Evolutionary conservation across 805 yeast genomes (phyloP), one percentile per base, ranked within the genome.

Genomic region (Teunomyces cretensis): DNA sequence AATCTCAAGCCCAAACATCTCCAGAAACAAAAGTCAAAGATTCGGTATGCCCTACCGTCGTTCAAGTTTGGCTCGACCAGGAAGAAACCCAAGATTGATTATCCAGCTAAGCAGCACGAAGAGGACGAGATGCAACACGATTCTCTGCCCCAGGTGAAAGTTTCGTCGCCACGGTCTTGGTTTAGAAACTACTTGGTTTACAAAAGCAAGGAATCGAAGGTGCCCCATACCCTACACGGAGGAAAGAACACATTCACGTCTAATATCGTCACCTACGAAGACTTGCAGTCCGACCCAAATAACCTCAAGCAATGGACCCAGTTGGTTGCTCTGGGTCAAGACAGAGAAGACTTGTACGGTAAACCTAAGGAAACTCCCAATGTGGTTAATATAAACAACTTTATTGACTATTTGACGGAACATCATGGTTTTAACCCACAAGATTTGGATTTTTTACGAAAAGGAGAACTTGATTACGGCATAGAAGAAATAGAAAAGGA

Each of bases 401-500:
- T 70, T 46, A 58, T 61, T 11, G 55, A 57, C 5, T 70, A 60
- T 47, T 56, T 69, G 47, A 61, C 65, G 6, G 44, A 38, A 12
- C 50, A 52, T 26, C 59, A 67, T 39, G 66, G 67, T 14, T 70
- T 69, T 44, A 42, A 47, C 5, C 41, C 44, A 5, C 42, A 49
- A 9, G 68, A 66, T 39, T 56, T 69, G 43, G 53, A 51, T 19
- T 65, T 67, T 44, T 56, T 69, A 28, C 52, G 47, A 37, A 50
- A 49, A 12, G 49, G 46, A n/a, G 54, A 61, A 24, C 48, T 68
- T 41, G 72, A 70, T 51, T 60, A 65, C 48, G 73, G 73, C 4
- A 52, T 61, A n/a, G 67, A 64, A 7, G 66, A 68, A 41, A 70
- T 71, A 36, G 74, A 71, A 42, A 46, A 51, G 26, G 73, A 68